phyloP scores from a whole-genome alignment of 2,329 filamentous ascomycete species.

The Alternaria sp. region DNA sequence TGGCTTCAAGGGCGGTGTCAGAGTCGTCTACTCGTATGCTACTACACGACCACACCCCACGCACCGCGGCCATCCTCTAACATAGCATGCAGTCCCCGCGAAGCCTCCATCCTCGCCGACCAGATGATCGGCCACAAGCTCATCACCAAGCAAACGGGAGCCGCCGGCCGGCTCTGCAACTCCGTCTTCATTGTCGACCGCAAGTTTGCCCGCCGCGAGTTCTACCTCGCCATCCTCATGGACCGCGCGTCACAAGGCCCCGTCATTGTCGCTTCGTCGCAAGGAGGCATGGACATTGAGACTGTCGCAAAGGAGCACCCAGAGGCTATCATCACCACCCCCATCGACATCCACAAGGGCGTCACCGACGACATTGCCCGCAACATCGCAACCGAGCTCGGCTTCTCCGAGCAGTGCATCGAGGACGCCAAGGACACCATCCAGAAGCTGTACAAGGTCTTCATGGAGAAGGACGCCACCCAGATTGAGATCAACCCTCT shows the following conservation, averaged over 20 bases:
- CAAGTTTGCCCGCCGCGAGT: conserved; percentile 98
- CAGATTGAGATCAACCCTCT: conserved; percentile 99
- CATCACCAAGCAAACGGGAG: conserved; percentile 98
- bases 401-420: conserved; percentile 97
- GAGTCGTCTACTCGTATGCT: conserved; percentile 92
- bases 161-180: conserved; percentile 91
- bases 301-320: conserved; percentile 97
- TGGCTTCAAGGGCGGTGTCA: conserved; percentile 97
- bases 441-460: conserved; percentile 99
- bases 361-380: conserved; percentile 95
- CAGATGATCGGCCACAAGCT: conserved; percentile 99
- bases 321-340: conserved; percentile 92
- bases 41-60: conserved; percentile 10
- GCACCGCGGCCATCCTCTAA: conserved; percentile 17
- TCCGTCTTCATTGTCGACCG: conserved; percentile 99
- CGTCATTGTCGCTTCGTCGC: conserved; percentile 96
- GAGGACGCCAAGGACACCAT: conserved; percentile 95
- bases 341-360: conserved; percentile 91
- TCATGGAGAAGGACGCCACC: conserved; percentile 97
- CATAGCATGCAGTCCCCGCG: conserved; percentile 69
- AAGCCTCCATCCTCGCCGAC: conserved; percentile 95
- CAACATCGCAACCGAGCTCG: conserved; percentile 88
- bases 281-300: conserved; percentile 99
- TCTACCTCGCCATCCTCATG: conserved; percentile 99
- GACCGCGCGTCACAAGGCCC: conserved; percentile 90